Percentiles rank a stretch among this genome's conserved stretches.
Conservation (phyloP, 2,329 filamentous ascomycete species). For the Coniochaeta prunicola region DNA sequence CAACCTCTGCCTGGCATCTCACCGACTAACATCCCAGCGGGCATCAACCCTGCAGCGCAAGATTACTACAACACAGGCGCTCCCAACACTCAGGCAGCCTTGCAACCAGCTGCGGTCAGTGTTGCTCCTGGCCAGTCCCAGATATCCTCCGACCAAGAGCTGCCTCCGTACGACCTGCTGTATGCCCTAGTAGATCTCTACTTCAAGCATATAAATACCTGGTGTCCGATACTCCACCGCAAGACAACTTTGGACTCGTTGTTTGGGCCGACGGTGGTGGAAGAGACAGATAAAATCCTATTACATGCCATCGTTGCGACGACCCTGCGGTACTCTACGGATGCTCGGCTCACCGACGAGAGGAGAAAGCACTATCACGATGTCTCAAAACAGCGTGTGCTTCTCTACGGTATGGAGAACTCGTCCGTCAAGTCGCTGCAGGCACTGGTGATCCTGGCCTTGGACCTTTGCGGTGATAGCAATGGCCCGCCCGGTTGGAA, state of each 20-base stretch:
- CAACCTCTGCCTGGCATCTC: constrained; percentile 33
- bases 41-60: constrained; percentile 34
- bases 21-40: constrained; percentile 23
- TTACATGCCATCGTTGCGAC: constrained; percentile 86
- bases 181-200: constrained; percentile 69
- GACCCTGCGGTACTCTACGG: constrained; percentile 75
- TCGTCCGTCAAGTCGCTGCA: constrained; percentile 84
- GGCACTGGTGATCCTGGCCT: constrained; percentile 76
- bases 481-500: constrained; percentile 93
- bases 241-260: constrained; percentile 74
- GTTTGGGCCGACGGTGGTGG: constrained; percentile 68
- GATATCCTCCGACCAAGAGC: constrained; percentile 52
- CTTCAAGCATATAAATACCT: constrained; percentile 74
- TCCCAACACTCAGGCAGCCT: constrained; percentile 20
- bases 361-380: constrained; percentile 69
- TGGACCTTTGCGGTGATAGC: constrained; percentile 78
- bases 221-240: constrained; percentile 86
- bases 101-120: constrained; percentile 52
- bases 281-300: constrained; percentile 75
- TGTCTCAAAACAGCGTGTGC: constrained; percentile 75
- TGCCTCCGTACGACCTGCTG: constrained; percentile 68
- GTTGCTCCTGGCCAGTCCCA: constrained; percentile 41
- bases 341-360: constrained; percentile 65
- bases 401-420: constrained; percentile 83
- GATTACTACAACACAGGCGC: constrained; percentile 38